Evolutionary conservation across 768 basidiomycete species (phyloP), one percentile per base, ranked within the genome.

Genomic region (Psilocybe tampanensis): DNA sequence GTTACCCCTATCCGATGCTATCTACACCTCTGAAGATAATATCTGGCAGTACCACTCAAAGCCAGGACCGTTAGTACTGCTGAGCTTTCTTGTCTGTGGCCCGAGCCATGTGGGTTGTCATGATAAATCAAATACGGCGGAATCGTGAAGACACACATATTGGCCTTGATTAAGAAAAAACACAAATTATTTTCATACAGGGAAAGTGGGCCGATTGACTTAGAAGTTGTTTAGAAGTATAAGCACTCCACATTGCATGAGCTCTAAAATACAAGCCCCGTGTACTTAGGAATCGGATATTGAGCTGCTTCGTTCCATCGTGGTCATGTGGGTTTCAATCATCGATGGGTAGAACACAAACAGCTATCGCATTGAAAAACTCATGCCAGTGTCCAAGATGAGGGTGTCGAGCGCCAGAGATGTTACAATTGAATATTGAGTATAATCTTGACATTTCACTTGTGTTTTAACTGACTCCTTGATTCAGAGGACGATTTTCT

Each of bases 201-300:
- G 3, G 4, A 39, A 8, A 15, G 36, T n/a, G 36, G 36, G 4
- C 36, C 36, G 36, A 13, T 39, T 5, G 36, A 39, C 36, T 39
- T 39, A 39, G 43, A 19, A 43, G 29, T 5, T 5, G 15, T 13
- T 39, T 39, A 39, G 43, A 19, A 43, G 29, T 44, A 53, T 21
- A 42, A 42, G 41, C 22, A 44, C 22, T 44, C 43, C 18, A 53
- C 43, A 32, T 29, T 44, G 21, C 13, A 19, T 26, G 32, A 52
- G 32, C 23, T 23, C 53, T 54, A 54, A 54, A 47, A 47, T 34
- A 44, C 33, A 34, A n/a, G 34, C 44, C 26, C 44, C 44, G 19
- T 29, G 33, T 47, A 24, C 23, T 32, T 42, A 18, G 21, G 5
- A 45, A 17, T 54, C 53, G 53, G 53, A 44, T 23, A 47, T 47